phyloP scores from a whole-genome alignment of 2,329 filamentous ascomycete species.

The Neonectria sp. region DNA sequence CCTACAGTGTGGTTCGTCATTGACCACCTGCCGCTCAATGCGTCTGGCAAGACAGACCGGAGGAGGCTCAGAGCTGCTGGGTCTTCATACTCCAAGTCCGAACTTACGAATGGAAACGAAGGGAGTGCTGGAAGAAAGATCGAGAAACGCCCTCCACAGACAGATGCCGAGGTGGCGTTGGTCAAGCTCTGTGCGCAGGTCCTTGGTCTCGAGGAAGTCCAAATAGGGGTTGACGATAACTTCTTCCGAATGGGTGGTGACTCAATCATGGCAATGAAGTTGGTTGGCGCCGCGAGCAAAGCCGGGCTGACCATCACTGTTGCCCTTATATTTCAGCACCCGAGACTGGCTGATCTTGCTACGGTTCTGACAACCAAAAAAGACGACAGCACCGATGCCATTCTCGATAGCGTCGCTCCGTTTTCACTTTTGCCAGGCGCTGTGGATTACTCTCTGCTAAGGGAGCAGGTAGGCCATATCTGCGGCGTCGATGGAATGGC shows the following conservation, averaged over 20 bases:
- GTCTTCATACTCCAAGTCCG: neutral
- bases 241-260: conserved; percentile 48
- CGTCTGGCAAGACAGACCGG: conserved; percentile 39
- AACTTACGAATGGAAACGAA: neutral
- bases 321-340: neutral
- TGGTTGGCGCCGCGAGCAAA: no score
- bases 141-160: neutral
- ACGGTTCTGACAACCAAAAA: neutral
- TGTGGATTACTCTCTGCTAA: neutral
- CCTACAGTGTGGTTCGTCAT: conserved; percentile 26
- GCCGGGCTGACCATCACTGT: neutral
- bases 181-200: conserved; percentile 30
- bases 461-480: neutral
- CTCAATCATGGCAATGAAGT: conserved; percentile 32
- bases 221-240: conserved; percentile 49
- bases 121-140: neutral
- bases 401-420: neutral
- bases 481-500: conserved; percentile 3
- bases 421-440: conserved; percentile 14
- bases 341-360: conserved; percentile 12
- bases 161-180: neutral
- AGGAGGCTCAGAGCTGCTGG: conserved; percentile 12
- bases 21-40: conserved; percentile 32
- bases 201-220: conserved; percentile 16
- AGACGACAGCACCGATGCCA: neutral